phyloP scores from a whole-genome alignment of 2,329 filamentous ascomycete genomes.

The Rachicladosporium sp. region DNA sequence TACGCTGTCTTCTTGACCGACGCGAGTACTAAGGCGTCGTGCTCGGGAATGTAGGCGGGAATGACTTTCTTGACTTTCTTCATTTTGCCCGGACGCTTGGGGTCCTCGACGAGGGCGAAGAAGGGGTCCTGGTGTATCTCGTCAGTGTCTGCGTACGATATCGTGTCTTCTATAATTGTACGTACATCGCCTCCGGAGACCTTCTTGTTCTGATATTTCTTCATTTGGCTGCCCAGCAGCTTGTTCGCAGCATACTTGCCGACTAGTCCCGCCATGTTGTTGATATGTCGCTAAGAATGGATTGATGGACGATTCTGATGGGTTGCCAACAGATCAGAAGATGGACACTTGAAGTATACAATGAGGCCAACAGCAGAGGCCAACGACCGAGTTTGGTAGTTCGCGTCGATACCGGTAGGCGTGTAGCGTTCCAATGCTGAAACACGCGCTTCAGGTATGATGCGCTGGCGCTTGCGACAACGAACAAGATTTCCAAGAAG shows the following conservation, averaged over 20 bases:
- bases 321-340: neutral
- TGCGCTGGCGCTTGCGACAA: too few species aligned
- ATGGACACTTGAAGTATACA: neutral
- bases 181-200: conserved; percentile 30
- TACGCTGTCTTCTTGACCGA: conserved; percentile 79
- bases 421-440: too few species aligned
- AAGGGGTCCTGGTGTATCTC: conserved; percentile 61
- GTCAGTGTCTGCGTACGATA: conserved; percentile 1
- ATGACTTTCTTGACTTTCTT: conserved; percentile 79
- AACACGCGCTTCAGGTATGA: too few species aligned
- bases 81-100: conserved; percentile 56
- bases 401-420: too few species aligned
- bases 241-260: conserved; percentile 40
- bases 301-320: neutral
- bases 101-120: conserved; percentile 70
- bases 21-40: conserved; percentile 73
- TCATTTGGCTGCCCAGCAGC: conserved; percentile 35
- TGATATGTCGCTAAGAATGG: neutral
- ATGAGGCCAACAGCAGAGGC: neutral
- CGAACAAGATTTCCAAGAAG: too few species aligned
- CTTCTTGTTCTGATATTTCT: conserved; percentile 34
- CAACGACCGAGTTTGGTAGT: neutral
- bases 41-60: conserved; percentile 66
- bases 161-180: neutral
- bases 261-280: conserved; percentile 32